Evolutionary conservation across 2,329 filamentous ascomycete species (phyloP).

Genomic region (Annulohypoxylon truncatum): DNA sequence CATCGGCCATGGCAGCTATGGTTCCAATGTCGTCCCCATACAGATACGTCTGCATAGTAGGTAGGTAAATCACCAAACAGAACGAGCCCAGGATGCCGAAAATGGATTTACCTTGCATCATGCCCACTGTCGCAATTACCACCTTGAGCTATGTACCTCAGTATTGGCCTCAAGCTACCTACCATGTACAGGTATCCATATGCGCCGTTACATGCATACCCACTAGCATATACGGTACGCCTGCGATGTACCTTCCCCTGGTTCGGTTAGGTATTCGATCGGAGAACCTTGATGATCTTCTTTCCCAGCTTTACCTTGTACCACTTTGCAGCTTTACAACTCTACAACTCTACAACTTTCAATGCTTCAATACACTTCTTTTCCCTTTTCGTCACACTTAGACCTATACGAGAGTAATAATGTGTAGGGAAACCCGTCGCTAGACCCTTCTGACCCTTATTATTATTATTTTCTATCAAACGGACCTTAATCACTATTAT

Average conservation of each 20-base stretch:
- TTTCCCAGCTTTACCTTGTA: slow-evolving; percentile 31
- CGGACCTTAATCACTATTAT: slow-evolving; percentile 13
- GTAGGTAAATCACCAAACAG: slow-evolving; percentile 27
- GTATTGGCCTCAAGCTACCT: neutral
- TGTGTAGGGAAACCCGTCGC: neutral
- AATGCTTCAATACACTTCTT: neutral
- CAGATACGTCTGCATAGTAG: slow-evolving; percentile 7
- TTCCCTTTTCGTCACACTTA: slow-evolving; percentile 20
- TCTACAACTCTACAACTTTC: neutral
- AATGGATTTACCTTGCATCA: slow-evolving; percentile 38
- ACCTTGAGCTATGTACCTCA: slow-evolving; percentile 11
- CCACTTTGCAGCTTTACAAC: neutral
- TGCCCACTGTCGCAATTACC: slow-evolving; percentile 20
- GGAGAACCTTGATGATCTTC: slow-evolving; percentile 39
- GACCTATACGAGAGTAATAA: slow-evolving; percentile 30
- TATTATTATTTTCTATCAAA: slow-evolving; percentile 12
- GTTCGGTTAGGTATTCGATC: slow-evolving; percentile 34
- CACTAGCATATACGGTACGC: neutral
- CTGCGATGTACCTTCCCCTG: slow-evolving; percentile 13
- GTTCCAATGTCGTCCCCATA: slow-evolving; percentile 14
- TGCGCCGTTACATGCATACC: neutral
- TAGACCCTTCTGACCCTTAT: slow-evolving; percentile 1
- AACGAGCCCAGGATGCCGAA: slow-evolving; percentile 24
- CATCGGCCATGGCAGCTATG: slow-evolving; percentile 2
- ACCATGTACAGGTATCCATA: neutral